Evolutionary conservation across 1,139 yeast species (phyloP).

Genomic region (Petasospora rhodanensis): DNA sequence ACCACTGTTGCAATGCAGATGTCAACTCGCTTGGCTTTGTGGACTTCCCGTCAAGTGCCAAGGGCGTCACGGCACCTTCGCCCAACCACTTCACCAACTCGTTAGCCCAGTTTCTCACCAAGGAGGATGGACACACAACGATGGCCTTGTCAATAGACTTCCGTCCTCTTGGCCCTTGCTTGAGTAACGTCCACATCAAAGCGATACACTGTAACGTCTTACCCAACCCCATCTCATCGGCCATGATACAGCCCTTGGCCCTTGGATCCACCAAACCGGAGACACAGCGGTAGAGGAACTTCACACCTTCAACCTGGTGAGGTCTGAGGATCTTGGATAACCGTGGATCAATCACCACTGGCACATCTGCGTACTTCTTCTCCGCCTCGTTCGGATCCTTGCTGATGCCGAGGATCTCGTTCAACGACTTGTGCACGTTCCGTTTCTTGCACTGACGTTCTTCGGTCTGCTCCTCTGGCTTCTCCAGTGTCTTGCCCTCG

Average conservation of each 20-base stretch:
- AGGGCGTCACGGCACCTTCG: conserved; percentile 78
- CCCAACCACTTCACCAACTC: conserved; percentile 96
- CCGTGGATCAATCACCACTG: conserved; percentile 93
- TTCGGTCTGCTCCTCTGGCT: conserved; percentile 18
- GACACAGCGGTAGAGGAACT: conserved; percentile 84
- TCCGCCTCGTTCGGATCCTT: conserved; percentile 43
- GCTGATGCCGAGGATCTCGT: conserved; percentile 75
- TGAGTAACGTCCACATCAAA: conserved; percentile 87
- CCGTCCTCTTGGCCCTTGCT: conserved; percentile 87
- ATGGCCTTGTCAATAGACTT: conserved; percentile 85
- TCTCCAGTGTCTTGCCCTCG: conserved; percentile 26
- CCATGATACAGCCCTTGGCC: conserved; percentile 98
- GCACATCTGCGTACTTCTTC: conserved; percentile 71
- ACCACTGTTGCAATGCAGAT: conserved; percentile 77
- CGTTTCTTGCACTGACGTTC: conserved; percentile 31
- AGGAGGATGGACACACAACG: conserved; percentile 92
- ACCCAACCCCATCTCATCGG: conserved; percentile 98
- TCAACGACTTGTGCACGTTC: conserved; percentile 59
- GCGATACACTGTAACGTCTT: conserved; percentile 92
- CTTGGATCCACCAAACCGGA: conserved; percentile 81
- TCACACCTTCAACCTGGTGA: conserved; percentile 95
- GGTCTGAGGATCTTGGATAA: conserved; percentile 84
- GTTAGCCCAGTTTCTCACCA: conserved; percentile 97
- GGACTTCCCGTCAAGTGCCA: conserved; percentile 88
- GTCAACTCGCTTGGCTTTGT: conserved; percentile 66